Evolutionary conservation across 2,329 filamentous ascomycete species (phyloP), one percentile per base, ranked within the genome.

Genomic region (Fusarium sp.): DNA sequence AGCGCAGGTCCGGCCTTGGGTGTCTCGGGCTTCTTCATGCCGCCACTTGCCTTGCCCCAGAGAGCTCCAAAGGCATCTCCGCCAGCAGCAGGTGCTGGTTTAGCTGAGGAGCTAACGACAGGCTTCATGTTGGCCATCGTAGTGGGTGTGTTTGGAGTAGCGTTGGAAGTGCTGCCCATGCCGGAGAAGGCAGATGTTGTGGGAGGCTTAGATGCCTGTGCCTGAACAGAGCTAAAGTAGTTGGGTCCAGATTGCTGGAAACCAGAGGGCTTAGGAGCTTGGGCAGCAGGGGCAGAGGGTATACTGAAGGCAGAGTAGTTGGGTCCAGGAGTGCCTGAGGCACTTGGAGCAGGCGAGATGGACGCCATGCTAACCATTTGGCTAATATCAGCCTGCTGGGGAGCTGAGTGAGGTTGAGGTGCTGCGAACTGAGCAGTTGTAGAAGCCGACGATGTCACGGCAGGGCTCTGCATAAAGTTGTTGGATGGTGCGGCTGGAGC

Each of bases 1-100:
- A 99, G 86, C 55, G 94, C 94, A 50, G 93, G 90, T 1, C 91
- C 91, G 53, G 85, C 82, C 11, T 82, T 83, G 14, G 85, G 83
- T 3, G 89, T 86, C 62, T 80, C 84, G 2, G 85, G 80, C 81
- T 96, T 96, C 83, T 94, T 94, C 68, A 94, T 86, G 45, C 90
- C 89, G 12, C 86, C 86, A 67, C 89, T 93, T 26, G 89, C 90
- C 68, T 88, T 89, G 60, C 90, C 90, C 88, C 96, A 96, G 32
- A 99, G 84, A 20, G 90, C 91, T 15, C 94, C 94, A 73, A 99
- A 99, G 1, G 92, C 95, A 78, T 99, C 96, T 19, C 91, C 91
- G 3, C 90, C 89, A 4, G 86, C 82, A 40, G 75, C 77, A 21
- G 87, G 80, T 23, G 76, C 78, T 24, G 88, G 79, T 75, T 89